Base-by-base conservation (phyloP, 768 basidiomycete genomes). In the Hypholoma fasciculare region DNA sequence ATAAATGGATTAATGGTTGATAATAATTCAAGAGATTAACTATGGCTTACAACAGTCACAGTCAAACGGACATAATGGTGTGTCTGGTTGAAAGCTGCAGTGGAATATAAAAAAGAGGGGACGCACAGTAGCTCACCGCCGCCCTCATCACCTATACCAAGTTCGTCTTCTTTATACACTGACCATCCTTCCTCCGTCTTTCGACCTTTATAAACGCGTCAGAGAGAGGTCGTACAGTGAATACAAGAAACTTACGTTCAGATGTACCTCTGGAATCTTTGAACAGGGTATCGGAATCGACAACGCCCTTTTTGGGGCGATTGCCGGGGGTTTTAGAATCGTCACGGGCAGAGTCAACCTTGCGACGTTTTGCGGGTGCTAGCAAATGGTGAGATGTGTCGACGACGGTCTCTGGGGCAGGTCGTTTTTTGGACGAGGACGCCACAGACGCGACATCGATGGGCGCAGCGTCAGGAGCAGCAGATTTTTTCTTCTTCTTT, bases 31-130 rank as follows among this genome's bases (percentile, higher is more conserved):
- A 6, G 40, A 36, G 30, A 44, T 26, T 11, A 14, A 11, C 12
- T 23, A 30, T 37, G 19, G 70, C 90, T 73, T 65, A 92, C 93
- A 94, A 65, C 93, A 94, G 38, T 90, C 79, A 71, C 93, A 94
- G 69, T 94, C 93, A 67, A 94, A 94, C 6, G 93, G 93, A 74
- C 92, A 94, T 40, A 90, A 71, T 3, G 89, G 83, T 0, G 92
- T 93, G 70, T 90, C 92, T 94, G 72, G 34, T 59, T 47, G 48
- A 68, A 58, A 59, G 52, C 56, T 62, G 53, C 62, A 60, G 62
- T 66, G 59, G 67, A 69, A 70, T 58, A 62, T 27, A 57, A 54
- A 61, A 57, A 60, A 52, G 30, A 14, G 44, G 16, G 30, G 36
- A 42, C 49, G 42, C 27, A 52, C 40, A 54, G 40, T 47, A 52